Evolutionary conservation across 176 grass and related monocot species (phyloP), one percentile per base, ranked within the genome.

Genomic region (Triticum urartu): DNA sequence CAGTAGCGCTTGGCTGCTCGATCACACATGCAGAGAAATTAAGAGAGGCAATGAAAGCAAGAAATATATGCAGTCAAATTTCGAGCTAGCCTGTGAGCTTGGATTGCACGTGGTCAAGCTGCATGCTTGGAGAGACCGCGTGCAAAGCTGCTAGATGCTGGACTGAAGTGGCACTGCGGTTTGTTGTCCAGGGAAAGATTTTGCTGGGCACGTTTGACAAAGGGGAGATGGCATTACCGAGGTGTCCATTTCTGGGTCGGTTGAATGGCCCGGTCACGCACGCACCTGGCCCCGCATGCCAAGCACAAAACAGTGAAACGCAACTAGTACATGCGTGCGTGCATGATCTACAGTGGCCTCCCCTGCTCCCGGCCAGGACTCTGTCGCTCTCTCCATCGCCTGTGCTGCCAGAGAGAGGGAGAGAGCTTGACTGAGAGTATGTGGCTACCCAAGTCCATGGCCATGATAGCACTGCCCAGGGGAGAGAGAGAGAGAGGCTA

Each of bases 201-300:
- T 84, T 72, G 69, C 73, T 90, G 89, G 17, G 78, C 84, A 58
- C 56, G 39, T 90, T 86, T 86, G 89, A 90, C 84, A 87, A 90
- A 83, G 28, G 39, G 21, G 84, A 32, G 21, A 78, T 56, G 79
- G 21, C 36, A 69, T 64, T 86, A 86, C 79, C 82, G 82, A 89
- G 88, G 88, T 61, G 26, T 30, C 71, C 12, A 86, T 77, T 70
- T 89, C 26, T 43, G 82, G 68, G 17, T 11, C 26, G 13, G 58
- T 73, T 64, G 72, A 88, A 34, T 67, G 84, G 74, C 32, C 10
- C 83, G 64, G 86, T 83, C 86, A 62, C 26, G 36, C 72, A 14
- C 45, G 12, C 61, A 61, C 20, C 59, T 25, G 18, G 83, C 34
- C 62, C 47, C 33, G 11, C 71, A 70, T 80, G 60, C 72, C 59